These are phyloP conservation scores for Mortierella sp. DNA, from an alignment of 371 early-diverging fungal species.

Conservation along the genomic window DNA sequence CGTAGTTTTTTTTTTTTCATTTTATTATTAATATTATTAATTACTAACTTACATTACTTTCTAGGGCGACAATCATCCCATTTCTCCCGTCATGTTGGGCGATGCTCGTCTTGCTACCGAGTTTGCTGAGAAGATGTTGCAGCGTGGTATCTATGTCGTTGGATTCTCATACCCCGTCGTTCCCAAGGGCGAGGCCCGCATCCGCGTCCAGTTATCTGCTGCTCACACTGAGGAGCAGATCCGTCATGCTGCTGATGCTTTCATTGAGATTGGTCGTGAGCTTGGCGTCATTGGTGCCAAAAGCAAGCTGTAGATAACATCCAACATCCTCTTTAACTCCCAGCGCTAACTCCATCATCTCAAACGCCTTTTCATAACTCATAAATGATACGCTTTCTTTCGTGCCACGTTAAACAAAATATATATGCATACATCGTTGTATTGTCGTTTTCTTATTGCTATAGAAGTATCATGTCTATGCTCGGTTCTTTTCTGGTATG, in stretches of 20 bases:
- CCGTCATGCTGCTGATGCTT: conserved; percentile 64
- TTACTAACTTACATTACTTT: neutral
- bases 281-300: conserved; percentile 59
- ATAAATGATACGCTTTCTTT: too few relatives aligned
- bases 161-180: conserved; percentile 77
- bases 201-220: conserved; percentile 74
- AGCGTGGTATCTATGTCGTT: conserved; percentile 69
- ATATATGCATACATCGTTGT: too few relatives aligned
- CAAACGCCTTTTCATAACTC: too few relatives aligned
- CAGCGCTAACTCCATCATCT: too few relatives aligned
- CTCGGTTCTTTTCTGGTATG: conserved; percentile 68
- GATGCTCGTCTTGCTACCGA: conserved; percentile 66
- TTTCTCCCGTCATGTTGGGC: conserved; percentile 72
- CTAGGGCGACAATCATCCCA: conserved; percentile 70
- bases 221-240: conserved; percentile 66
- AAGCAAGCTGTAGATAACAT: conserved; percentile 52
- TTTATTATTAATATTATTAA: neutral
- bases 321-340: too few relatives aligned
- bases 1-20: neutral
- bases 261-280: conserved; percentile 67
- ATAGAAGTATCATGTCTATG: too few relatives aligned
- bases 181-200: conserved; percentile 72
- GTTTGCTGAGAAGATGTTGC: conserved; percentile 69
- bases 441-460: too few relatives aligned
- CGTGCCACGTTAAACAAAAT: too few relatives aligned